These are phyloP conservation scores for Mucor mucedo DNA, from an alignment of 371 early-diverging fungal species.

Conservation along the genomic window DNA sequence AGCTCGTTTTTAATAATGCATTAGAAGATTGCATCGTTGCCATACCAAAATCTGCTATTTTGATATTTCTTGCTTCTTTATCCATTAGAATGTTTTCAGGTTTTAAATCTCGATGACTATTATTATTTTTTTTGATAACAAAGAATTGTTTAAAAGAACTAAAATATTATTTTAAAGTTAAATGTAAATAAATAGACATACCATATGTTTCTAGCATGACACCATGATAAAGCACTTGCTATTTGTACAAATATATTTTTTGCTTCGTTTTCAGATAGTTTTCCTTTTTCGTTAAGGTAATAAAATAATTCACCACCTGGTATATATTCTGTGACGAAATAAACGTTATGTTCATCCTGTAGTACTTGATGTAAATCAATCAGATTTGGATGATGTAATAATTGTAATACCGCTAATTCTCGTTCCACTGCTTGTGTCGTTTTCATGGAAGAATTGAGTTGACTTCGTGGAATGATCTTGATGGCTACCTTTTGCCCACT, in stretches of 20 bases:
- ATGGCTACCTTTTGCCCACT: constrained; percentile 48
- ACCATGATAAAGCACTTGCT: constrained; percentile 89
- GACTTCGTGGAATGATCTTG: constrained; percentile 44
- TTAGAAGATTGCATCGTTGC: constrained; percentile 72
- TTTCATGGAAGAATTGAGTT: constrained; percentile 42
- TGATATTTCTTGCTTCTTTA: constrained; percentile 65
- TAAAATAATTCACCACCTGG: constrained; percentile 49
- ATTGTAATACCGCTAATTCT: constrained; percentile 76
- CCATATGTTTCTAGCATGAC: constrained; percentile 72
- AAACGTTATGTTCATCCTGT: constrained; percentile 53
- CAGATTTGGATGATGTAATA: constrained; percentile 68
- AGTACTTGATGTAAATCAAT: constrained; percentile 68
- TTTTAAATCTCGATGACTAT: constrained; percentile 95
- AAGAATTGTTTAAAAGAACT: neutral
- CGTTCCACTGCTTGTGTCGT: constrained; percentile 63
- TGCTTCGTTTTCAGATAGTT: constrained; percentile 76
- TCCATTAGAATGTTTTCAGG: constrained; percentile 95
- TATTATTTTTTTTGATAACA: neutral
- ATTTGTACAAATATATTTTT: constrained; percentile 91
- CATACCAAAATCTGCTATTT: constrained; percentile 88
- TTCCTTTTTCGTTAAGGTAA: constrained; percentile 35
- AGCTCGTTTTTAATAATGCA: constrained; percentile 74
- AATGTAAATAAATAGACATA: constrained; percentile 13
- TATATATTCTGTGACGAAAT: constrained; percentile 47
- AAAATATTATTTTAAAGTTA: neutral